Base-by-base conservation (phyloP, 345 rosid species). In the Euphorbia pulcherrima region DNA sequence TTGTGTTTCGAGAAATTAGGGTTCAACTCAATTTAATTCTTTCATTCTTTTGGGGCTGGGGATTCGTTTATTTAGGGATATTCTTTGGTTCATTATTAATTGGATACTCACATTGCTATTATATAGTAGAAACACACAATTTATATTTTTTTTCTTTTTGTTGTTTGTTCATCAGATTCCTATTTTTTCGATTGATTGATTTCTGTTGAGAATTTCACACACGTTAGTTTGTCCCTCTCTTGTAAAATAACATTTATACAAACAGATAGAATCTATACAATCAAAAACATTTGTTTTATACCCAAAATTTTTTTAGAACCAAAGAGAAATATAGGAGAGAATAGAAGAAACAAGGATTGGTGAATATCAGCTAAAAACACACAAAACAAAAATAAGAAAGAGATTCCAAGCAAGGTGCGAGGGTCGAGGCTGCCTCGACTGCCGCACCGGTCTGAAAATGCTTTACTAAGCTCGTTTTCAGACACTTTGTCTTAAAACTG, bases 11-110 rank as follows among this genome's bases (percentile, higher is more conserved):
- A 47, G 73, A 78, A 48, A 79, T 60, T 74, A 40, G 58, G 59
- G 8, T 70, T 73, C 95, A n/a, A n/a, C n/a, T n/a, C n/a, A 62
- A 11, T 70, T 73, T 41, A 64, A 90, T 90, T 91, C 95, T 82
- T 94, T 94, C 84, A 89, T 91, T 89, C 88, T 86, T 92, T 88
- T 74, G 69, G 80, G 83, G 37, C 67, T 77, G 81, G n/a, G n/a
- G 50, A 54, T 41, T 46, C 18, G 69, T 58, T 67, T 55, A 48
- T 30, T 23, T 63, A 6, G 1, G 16, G 13, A 67, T 69, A 73
- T 70, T 76, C 75, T 66, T 68, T 78, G 64, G 59, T 69, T 52
- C 8, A 47, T 55, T 65, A 46, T 64, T 46, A 7, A 61, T 16
- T 65, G 59, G 18, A 61, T 50, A 66, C 23, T 50, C 52, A 72